Percentiles rank a stretch among this genome's conserved stretches.
Evolutionary conservation across 345 rosid genomes (phyloP).

Genomic region (Nasturtium officinale): DNA sequence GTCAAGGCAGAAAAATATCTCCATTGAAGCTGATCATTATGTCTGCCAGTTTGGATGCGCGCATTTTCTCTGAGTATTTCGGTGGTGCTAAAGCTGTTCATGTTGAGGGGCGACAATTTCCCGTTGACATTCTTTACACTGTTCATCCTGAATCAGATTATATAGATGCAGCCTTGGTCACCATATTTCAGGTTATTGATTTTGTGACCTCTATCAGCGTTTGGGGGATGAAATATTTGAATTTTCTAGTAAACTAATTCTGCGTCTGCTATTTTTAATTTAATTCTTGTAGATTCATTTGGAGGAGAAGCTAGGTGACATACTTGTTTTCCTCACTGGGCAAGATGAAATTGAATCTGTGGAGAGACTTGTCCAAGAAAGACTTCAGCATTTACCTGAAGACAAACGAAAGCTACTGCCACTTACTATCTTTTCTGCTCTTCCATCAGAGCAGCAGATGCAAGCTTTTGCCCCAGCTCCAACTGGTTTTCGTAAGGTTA

Average conservation of each 20-base stretch:
- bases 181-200: constrained; percentile 78
- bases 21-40: constrained; percentile 83
- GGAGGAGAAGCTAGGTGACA: constrained; percentile 82
- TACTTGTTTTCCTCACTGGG: constrained; percentile 92
- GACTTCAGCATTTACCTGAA: constrained; percentile 67
- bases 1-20: constrained; percentile 52
- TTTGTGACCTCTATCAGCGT: constrained; percentile 15
- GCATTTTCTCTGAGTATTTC: constrained; percentile 75
- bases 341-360: constrained; percentile 96
- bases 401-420: constrained; percentile 55
- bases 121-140: constrained; percentile 75
- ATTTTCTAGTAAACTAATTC: constrained; percentile 7
- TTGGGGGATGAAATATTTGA: not conserved
- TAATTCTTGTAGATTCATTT: constrained; percentile 63
- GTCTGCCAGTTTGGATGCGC: constrained; percentile 99
- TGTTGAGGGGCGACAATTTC: constrained; percentile 80
- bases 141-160: constrained; percentile 71
- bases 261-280: not conserved
- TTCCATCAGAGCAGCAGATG: constrained; percentile 92
- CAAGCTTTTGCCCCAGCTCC: constrained; percentile 72
- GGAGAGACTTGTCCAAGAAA: constrained; percentile 70
- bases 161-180: constrained; percentile 73
- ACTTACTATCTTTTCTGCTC: constrained; percentile 77
- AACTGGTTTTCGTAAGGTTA: constrained; percentile 78
- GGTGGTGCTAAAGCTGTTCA: constrained; percentile 91